Evolutionary conservation across 306 rosid genomes (phyloP).

Genomic region (Rosa rugosa): DNA sequence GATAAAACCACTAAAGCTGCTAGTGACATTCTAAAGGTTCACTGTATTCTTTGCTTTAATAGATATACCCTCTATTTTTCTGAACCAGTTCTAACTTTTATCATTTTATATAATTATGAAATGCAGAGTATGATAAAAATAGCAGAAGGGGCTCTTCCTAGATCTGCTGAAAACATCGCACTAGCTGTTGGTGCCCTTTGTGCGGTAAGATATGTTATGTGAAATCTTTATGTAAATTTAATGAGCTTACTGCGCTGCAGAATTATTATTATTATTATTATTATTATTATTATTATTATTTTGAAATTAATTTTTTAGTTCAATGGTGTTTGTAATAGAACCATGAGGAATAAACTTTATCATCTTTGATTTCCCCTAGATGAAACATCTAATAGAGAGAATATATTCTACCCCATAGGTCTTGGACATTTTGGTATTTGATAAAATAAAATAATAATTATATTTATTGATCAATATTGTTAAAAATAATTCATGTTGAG

Average conservation of each 20-base stretch:
- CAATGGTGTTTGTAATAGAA: neutral
- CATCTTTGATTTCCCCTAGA: neutral
- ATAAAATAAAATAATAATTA: neutral
- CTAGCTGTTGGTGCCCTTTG: constrained; percentile 94
- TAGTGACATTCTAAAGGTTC: constrained; percentile 74
- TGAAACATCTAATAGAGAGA: neutral
- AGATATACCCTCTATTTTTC: constrained; percentile 23
- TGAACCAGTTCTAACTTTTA: constrained; percentile 21
- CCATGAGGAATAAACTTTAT: neutral
- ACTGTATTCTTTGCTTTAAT: constrained; percentile 22
- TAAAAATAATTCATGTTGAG: neutral
- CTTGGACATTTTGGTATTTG: neutral
- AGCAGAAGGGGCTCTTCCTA: constrained; percentile 77
- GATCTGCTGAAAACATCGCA: constrained; percentile 93
- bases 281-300: too few relatives aligned
- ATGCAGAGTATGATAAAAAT: constrained; percentile 61
- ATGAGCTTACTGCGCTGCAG: constrained; percentile 23
- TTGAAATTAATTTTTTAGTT: neutral
- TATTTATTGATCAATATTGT: neutral
- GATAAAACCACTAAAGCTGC: constrained; percentile 81
- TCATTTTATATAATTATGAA: constrained; percentile 15
- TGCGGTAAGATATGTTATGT: constrained; percentile 53
- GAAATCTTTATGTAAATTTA: constrained; percentile 10
- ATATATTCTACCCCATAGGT: neutral
- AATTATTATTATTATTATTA: neutral